A percentile compares a stretch with the other conserved stretches of the same genome.
Conservation (phyloP, 2,329 filamentous ascomycete genomes). For the Tricladium varicosporioides region DNA sequence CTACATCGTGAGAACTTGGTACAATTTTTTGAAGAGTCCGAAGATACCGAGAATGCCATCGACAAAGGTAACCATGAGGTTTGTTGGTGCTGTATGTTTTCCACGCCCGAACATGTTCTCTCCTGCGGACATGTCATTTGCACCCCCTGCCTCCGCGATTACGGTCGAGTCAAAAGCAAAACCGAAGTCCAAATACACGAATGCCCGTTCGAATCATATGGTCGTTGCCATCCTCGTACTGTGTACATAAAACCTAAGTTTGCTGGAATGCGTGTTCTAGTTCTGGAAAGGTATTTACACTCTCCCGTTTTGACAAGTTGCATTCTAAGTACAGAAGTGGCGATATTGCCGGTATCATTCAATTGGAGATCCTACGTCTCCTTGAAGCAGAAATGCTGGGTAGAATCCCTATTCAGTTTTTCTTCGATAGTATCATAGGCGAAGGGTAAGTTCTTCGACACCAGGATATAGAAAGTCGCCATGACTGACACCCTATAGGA, state of each 20-base stretch:
- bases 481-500: background rate
- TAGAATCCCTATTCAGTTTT: background rate
- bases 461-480: background rate
- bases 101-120: slow-evolving; percentile 4
- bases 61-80: background rate
- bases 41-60: background rate
- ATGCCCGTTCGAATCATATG: slow-evolving; percentile 2
- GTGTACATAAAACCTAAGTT: slow-evolving; percentile 4
- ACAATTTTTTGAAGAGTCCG: background rate
- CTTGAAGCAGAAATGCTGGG: background rate
- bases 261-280: background rate
- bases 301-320: background rate
- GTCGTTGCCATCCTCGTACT: background rate
- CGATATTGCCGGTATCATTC: background rate
- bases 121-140: slow-evolving; percentile 9
- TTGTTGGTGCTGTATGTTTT: slow-evolving; percentile 6
- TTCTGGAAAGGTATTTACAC: background rate
- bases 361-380: slow-evolving; percentile 3
- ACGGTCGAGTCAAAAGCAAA: background rate
- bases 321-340: background rate
- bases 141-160: slow-evolving; percentile 5
- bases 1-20: background rate
- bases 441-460: background rate
- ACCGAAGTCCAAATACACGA: background rate
- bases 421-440: slow-evolving; percentile 4